Base-by-base conservation (phyloP, 371 early-diverging fungal genomes). In the Encephalitozoon romaleae region DNA sequence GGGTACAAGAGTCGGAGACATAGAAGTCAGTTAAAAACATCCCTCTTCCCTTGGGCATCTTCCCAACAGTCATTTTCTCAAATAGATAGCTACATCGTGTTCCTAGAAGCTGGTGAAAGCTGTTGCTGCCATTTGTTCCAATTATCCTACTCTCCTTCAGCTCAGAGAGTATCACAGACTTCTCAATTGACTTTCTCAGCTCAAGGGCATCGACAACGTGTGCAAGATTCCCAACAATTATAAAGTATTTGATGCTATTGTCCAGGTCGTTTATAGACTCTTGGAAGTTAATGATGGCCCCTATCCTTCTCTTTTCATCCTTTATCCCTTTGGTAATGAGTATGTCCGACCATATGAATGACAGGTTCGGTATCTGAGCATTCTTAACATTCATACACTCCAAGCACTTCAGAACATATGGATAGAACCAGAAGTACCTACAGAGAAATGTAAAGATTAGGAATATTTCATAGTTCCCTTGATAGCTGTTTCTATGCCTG, bases 321-420 rank as follows among this genome's bases (percentile, higher is more conserved):
- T 18, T 12, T 34, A 43, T 73, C 23, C 30, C 21, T 6, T 18
- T 63, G 6, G 49, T 66, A 32, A 72, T 59, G 18, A 66, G 47
- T 59, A 71, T 66, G 53, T 81, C 82, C n/a, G 26, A 52, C 77
- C 79, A 81, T 30, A 81, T 41, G 70, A 70, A 81, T 15, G 79
- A 69, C 49, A 70, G 66, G 51, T 72, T 81, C 26, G 78, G 55
- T 1, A 59, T 30, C 38, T 78, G 79, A 12, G 76, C 69, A 41
- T 78, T 79, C 38, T 71, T 72, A n/a, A 81, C 72, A 41, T 64
- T 42, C 21, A 81, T 12, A 25, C 45, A 28, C 12, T 76, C 64
- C 53, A 76, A 38, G 1, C 42, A 32, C n/a, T 72, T 32, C 4
- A 47, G 15, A n/a, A 79, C 64, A 26, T 67, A 30, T 18, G 72